A percentile compares a stretch with the other conserved stretches of the same genome.
Evolutionary conservation across 2,329 filamentous ascomycete genomes (phyloP).

Genomic region (Botrytis deweyae): DNA sequence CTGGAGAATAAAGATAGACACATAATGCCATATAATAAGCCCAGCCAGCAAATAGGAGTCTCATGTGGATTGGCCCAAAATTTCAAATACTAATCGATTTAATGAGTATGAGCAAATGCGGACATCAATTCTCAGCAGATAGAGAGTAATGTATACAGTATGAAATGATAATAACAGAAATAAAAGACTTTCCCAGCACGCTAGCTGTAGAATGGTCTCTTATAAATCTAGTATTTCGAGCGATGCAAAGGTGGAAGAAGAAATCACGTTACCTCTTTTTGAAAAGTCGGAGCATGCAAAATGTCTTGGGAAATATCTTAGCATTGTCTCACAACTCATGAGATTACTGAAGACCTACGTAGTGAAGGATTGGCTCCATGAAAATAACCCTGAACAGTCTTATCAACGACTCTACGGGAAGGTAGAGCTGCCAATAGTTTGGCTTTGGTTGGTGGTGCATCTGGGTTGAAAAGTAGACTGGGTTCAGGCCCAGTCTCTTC

Average conservation of each 20-base stretch:
- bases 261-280: conserved; percentile 41
- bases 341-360: conserved; percentile 41
- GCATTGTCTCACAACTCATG: neutral
- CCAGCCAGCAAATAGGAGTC: conserved; percentile 49
- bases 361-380: conserved; percentile 52
- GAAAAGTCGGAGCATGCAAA: conserved; percentile 54
- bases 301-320: conserved; percentile 44
- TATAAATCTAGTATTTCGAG: neutral
- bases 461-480: conserved; percentile 42
- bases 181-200: neutral
- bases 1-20: conserved; percentile 41
- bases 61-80: conserved; percentile 49
- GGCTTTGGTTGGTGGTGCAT: conserved; percentile 43
- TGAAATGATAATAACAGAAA: conserved; percentile 12
- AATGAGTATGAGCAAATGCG: neutral
- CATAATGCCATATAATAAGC: conserved; percentile 45
- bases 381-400: conserved; percentile 54
- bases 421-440: conserved; percentile 52
- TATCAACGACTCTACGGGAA: conserved; percentile 48
- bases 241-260: neutral
- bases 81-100: conserved; percentile 44
- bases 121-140: neutral
- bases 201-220: neutral
- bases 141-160: neutral
- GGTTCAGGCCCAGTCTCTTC: conserved; percentile 40